Evolutionary conservation across 2,329 filamentous ascomycete genomes (phyloP), one percentile per base, ranked within the genome.

Genomic region (Neonectria coccinea): DNA sequence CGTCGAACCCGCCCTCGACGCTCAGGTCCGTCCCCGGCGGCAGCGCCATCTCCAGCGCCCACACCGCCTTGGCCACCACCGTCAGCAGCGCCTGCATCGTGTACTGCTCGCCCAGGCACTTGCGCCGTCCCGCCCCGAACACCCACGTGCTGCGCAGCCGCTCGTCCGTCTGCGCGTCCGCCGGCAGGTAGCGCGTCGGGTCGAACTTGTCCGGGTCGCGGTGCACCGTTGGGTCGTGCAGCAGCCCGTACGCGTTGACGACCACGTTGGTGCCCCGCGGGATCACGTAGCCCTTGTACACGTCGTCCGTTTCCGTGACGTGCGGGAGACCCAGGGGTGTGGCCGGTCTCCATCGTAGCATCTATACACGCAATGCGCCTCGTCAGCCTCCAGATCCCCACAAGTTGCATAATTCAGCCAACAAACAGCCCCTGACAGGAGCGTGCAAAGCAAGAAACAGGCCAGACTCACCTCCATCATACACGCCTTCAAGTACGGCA

Each of bases 61-160:
- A 88, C 0, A 87, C 65, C 11, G 82, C 50, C 62, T 81, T 80
- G 1, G 81, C 73, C 48, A 81, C 72, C 3, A 74, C 74, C 2
- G 80, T 53, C 55, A 81, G 72, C 31, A 86, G 67, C 31, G 78
- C 82, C 31, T 81, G 79, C 67, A 84, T 81, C 3, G 82, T 82
- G 20, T 86, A 79, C 53, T 85, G 79, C 14, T 83, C 81, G 0
- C 85, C 84, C 2, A 80, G 79, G 64, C 84, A 86, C 31, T 82
- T 78, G 7, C 84, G 77, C 7, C 84, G 77, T 0, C 84, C 84
- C 9, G 79, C 80, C 0, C 83, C 84, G 66, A 85, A 86, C 1
- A 75, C 75, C 69, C 83, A 86, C 55, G 70, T 70, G n/a, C 57
- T 62, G 27, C 67, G 69, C 2, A 70, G 67, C 7, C 44, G 51